Base-by-base conservation (phyloP, 495 filamentous ascomycete genomes). In the Annulohypoxylon nitens region DNA sequence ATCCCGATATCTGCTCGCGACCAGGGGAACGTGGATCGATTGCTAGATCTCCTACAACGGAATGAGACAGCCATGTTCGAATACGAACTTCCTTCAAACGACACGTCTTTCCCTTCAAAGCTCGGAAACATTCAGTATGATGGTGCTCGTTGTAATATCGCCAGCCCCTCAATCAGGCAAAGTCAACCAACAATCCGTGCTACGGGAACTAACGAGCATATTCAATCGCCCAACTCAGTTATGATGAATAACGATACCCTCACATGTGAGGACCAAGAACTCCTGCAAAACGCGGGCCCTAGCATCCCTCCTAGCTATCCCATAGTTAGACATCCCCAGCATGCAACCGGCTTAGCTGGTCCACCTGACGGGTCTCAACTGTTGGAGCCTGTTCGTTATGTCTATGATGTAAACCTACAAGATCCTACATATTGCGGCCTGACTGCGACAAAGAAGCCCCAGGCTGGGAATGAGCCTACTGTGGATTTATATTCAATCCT, bases 1-100 rank as follows among this genome's bases (percentile, higher is more conserved):
- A 14, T 0, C 1, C 25, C 9, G 18, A 37, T 43, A 20, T 39
- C 30, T n/a, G 3, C 34, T 8, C 25, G 43, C 11, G 30, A 48
- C 8, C 50, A 43, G 9, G 51, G 18, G 14, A 14, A 20, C 12
- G 34, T 45, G 14, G 51, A 41, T 23, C 67, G 69, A 53, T 30
- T 54, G 4, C 20, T 72, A 26, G 69, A 71, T n/a, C 55, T 53
- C 2, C 36, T 73, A 16, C 25, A 14, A 61, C 54, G 67, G 18
- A 69, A 26, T 54, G 25, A 34, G 14, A 55, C 50, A 14, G 12
- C 62, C 4, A 12, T 9, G 0, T 26, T 47, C n/a, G 65, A 59
- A 14, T 57, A 62, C 12, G 11, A 36, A 2, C 18, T 61, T 23
- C 9, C 23, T 54, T 50, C 26, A 41, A 39, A 9, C 33, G 12